Evolutionary conservation across 1,284 basidiomycete species (phyloP).

Genomic region (Chondrostereum purpureum): DNA sequence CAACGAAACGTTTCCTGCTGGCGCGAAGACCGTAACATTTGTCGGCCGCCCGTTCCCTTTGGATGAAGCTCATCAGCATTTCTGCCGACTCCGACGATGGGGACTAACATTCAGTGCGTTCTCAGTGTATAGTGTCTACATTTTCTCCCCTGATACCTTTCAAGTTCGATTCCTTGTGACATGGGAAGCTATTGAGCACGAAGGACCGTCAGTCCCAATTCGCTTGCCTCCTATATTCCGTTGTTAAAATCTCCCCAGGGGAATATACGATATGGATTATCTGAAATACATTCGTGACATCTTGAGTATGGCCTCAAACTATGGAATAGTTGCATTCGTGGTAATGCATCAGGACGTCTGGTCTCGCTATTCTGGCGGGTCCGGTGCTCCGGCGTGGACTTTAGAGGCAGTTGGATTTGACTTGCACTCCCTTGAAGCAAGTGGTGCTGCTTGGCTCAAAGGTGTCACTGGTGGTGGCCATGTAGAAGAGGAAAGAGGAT

Average conservation of each 20-base stretch:
- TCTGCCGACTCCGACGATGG: constrained; percentile 76
- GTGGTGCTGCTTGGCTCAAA: constrained; percentile 78
- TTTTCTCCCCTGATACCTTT: neutral
- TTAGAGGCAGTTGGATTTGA: constrained; percentile 78
- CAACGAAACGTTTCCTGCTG: constrained; percentile 55
- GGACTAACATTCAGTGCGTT: constrained; percentile 79
- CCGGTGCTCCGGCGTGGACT: constrained; percentile 91
- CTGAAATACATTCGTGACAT: constrained; percentile 73
- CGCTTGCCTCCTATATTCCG: neutral
- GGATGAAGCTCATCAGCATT: constrained; percentile 77
- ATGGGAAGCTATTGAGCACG: constrained; percentile 95
- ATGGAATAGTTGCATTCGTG: constrained; percentile 80
- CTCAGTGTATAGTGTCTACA: constrained; percentile 3
- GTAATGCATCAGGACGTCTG: constrained; percentile 90
- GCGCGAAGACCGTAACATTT: constrained; percentile 64
- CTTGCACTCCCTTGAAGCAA: constrained; percentile 66
- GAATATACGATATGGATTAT: constrained; percentile 80
- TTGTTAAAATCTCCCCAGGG: constrained; percentile 35
- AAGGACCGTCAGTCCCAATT: constrained; percentile 64
- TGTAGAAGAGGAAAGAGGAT: constrained; percentile 64
- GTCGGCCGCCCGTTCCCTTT: constrained; percentile 81
- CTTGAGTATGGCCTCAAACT: constrained; percentile 71
- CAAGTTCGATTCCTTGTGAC: constrained; percentile 85
- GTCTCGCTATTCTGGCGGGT: constrained; percentile 91
- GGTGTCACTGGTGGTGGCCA: constrained; percentile 74